Evolutionary conservation across 371 early-diverging fungal genomes (phyloP), one percentile per base, ranked within the genome.

Genomic region (Rhizopus arrhizus): DNA sequence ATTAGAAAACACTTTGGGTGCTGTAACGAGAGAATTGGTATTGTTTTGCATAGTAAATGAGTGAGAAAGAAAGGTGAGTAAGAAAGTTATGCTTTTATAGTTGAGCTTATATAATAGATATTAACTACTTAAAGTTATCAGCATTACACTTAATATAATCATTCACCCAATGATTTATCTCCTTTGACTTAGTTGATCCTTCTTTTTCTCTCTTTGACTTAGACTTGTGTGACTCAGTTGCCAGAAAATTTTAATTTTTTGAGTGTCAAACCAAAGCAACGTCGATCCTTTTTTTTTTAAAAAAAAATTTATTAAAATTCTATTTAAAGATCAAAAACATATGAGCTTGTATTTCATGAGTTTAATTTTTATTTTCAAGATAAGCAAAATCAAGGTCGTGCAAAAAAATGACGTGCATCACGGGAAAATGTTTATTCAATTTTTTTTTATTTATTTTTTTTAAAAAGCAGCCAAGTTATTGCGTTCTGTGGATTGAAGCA

Each of bases 1-100:
- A 6, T 62, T 61, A 48, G 66, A 68, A 35, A 60, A 62, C 11
- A 68, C 49, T 53, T 63, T 51, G 35, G 68, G 68, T 33, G 64
- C 64, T 47, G 63, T 63, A 45, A 59, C 53, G 29, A 66, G 16
- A 32, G 47, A 22, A 22, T 22, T 22, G 22, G 22, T 22, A 22
- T 22, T 22, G 22, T 2, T 22, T 22, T 22, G 22, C 22, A 22
- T 22, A 42, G 47, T 32, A 42, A 56, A 42, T 31, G 29, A 43
- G 28, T 56, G 28, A 32, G 32, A 46, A 56, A 41, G 31, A 54
- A 41, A 38, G 28, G 41, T 40, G 34, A 31, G 42, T 31, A 41
- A 41, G 32, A 55, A 29, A 41, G n/a, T 22, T 12, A 41, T 34
- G 55, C 55, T 55, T 41, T 28, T 55, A 38, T 55, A 16, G 22